Base-by-base conservation (phyloP, 768 basidiomycete species). In the Myochromella boudieri region DNA sequence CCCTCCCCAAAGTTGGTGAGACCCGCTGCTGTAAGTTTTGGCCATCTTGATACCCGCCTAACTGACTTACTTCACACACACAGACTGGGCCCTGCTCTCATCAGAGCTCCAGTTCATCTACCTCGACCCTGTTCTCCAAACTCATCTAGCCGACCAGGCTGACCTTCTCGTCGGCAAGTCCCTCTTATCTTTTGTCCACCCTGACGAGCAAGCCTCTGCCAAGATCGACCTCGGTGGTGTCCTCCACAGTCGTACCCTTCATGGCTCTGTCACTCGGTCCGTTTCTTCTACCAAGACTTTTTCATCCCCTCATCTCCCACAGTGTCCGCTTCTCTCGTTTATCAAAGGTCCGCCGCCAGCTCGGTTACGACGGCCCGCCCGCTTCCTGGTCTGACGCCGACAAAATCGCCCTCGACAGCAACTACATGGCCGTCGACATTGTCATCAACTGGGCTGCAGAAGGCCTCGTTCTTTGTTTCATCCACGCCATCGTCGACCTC, bases 381-480 rank as follows among this genome's bases (percentile, higher is more conserved):
- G 65, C 71, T 17, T 62, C 72, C 6, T 90, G 84, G 80, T 61
- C 67, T 26, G 84, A 85, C 49, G 82, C 76, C 6, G 82, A 88
- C 55, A 86, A 85, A 66, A 74, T 85, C 53, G 73, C 80, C 9
- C 58, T 82, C 14, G 88, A 93, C 70, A 66, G 70, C 22, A 70
- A 90, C 60, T 93, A 91, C 65, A 85, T 92, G 81, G 84, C 84
- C 4, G 85, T 89, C 49, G 90, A 94, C 67, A 82, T 94, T 59
- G 90, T 92, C 58, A 87, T 91, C 61, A 94, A 91, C 66, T 88
- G 84, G 81, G 90, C 88, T 40, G 87, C 88, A 12, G 87, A 92
- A 51, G 86, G 83, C 48, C 80, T 94, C 60, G 87, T 92, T 49
- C 74, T 94, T 26, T 92, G 91, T 65, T 94, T 94, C 71, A 80